phyloP scores from a whole-genome alignment of 345 rosid genomes.

The Moricandia moricandioides region DNA sequence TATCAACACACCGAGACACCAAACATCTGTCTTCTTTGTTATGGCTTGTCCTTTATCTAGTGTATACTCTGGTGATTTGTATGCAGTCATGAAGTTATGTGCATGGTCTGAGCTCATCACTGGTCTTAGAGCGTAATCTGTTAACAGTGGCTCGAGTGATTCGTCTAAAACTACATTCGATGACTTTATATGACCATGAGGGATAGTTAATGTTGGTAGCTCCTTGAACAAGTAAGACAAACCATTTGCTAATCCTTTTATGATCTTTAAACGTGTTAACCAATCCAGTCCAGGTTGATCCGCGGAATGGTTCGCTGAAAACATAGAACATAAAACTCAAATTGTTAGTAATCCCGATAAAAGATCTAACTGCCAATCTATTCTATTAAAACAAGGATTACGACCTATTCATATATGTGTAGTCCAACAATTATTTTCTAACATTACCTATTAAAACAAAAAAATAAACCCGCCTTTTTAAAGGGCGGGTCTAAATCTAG shows the following conservation, averaged over 20 bases:
- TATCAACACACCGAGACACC: conserved; percentile 67
- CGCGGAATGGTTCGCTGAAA: conserved; percentile 45
- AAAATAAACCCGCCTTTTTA: too few relatives aligned
- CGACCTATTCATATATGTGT: too few relatives aligned
- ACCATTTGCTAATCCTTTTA: conserved; percentile 61
- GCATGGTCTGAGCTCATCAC: conserved; percentile 62
- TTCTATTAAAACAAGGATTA: too few relatives aligned
- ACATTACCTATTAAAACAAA: too few relatives aligned
- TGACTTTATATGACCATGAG: conserved; percentile 78
- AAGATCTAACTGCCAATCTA: background rate
- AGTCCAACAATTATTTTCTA: too few relatives aligned
- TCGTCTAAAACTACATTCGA: conserved; percentile 62
- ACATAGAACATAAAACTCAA: background rate
- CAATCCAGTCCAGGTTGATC: conserved; percentile 55
- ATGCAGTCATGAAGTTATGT: conserved; percentile 55
- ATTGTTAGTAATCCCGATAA: background rate
- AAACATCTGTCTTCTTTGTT: conserved; percentile 60
- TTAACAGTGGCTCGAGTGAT: conserved; percentile 49
- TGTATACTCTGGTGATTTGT: conserved; percentile 70
- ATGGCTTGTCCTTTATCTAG: conserved; percentile 28
- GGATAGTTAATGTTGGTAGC: conserved; percentile 52
- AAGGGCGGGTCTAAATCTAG: too few relatives aligned
- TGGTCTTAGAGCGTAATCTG: conserved; percentile 63
- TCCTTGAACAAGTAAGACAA: conserved; percentile 51
- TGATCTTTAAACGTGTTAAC: conserved; percentile 53